A percentile compares a stretch with the other conserved stretches of the same genome.
phyloP scores from a whole-genome alignment of 345 rosid species.

The Excoecaria agallocha region DNA sequence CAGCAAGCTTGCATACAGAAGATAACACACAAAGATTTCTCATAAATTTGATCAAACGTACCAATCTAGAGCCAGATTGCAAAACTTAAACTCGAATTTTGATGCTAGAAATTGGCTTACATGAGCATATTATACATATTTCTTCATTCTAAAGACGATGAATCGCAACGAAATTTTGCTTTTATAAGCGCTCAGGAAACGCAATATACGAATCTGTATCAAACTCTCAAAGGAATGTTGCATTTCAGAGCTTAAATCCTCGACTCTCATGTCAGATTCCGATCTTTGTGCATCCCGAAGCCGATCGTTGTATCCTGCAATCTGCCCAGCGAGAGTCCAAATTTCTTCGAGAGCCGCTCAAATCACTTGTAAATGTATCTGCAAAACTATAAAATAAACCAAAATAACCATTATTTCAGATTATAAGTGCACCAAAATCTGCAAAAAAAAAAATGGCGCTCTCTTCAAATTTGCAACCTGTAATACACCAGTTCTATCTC shows the following conservation, averaged over 20 bases:
- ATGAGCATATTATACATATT: slow-evolving; percentile 22
- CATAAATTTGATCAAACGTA: neutral
- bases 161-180: slow-evolving; percentile 18
- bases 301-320: slow-evolving; percentile 19
- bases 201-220: slow-evolving; percentile 17
- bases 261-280: slow-evolving; percentile 22
- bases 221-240: slow-evolving; percentile 29
- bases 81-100: slow-evolving; percentile 11
- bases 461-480: slow-evolving; percentile 3
- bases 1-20: neutral
- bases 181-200: neutral
- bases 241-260: slow-evolving; percentile 22
- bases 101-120: slow-evolving; percentile 14
- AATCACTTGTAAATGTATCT: slow-evolving; percentile 25
- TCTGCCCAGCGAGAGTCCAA: neutral
- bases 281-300: slow-evolving; percentile 20
- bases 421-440: slow-evolving; percentile 3
- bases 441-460: neutral
- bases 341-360: slow-evolving; percentile 1
- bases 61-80: slow-evolving; percentile 5
- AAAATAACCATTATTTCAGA: slow-evolving; percentile 3
- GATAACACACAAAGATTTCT: neutral
- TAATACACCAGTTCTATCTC: slow-evolving; percentile 1
- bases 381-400: slow-evolving; percentile 10
- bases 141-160: neutral